phyloP scores from a whole-genome alignment of 2,329 filamentous ascomycete genomes.

The Microcyclospora tardicrescens region DNA sequence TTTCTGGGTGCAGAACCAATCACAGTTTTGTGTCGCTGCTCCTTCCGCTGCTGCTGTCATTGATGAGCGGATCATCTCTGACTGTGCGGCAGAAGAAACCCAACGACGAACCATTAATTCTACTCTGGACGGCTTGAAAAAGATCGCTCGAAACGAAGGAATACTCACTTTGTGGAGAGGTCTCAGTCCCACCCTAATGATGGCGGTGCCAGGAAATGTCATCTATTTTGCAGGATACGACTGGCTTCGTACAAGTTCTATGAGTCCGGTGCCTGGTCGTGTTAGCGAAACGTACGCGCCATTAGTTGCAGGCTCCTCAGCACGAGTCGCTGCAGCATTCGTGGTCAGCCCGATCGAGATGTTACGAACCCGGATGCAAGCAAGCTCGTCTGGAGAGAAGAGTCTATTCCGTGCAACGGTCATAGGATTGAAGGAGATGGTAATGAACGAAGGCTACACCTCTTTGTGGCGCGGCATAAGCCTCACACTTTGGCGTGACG shows the following conservation, averaged over 20 bases:
- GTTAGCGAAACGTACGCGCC: conserved; percentile 62
- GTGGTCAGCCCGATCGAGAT: conserved; percentile 86
- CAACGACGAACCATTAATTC: conserved; percentile 76
- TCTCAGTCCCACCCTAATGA: conserved; percentile 81
- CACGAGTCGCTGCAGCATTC: conserved; percentile 67
- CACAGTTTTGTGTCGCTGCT: conserved; percentile 62
- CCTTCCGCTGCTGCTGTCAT: conserved; percentile 25
- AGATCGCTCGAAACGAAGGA: conserved; percentile 91
- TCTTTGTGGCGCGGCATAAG: conserved; percentile 85
- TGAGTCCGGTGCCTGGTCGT: conserved; percentile 53
- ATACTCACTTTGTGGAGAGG: conserved; percentile 79
- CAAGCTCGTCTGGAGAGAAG: conserved; percentile 35
- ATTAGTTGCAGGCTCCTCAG: conserved; percentile 63
- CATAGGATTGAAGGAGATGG: conserved; percentile 64
- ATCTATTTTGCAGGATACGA: conserved; percentile 99
- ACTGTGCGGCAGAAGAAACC: conserved; percentile 79
- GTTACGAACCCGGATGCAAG: conserved; percentile 80
- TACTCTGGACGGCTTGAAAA: conserved; percentile 80
- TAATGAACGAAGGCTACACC: conserved; percentile 58
- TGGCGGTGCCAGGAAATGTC: conserved; percentile 90
- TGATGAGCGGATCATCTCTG: conserved; percentile 34
- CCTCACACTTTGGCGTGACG: conserved; percentile 88
- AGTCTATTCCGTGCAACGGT: conserved; percentile 71
- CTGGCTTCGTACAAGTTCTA: conserved; percentile 64
- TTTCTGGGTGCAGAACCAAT: conserved; percentile 84